Evolutionary conservation across 371 early-diverging fungal genomes (phyloP), one percentile per base, ranked within the genome.

Genomic region (Apophysomyces variabilis): DNA sequence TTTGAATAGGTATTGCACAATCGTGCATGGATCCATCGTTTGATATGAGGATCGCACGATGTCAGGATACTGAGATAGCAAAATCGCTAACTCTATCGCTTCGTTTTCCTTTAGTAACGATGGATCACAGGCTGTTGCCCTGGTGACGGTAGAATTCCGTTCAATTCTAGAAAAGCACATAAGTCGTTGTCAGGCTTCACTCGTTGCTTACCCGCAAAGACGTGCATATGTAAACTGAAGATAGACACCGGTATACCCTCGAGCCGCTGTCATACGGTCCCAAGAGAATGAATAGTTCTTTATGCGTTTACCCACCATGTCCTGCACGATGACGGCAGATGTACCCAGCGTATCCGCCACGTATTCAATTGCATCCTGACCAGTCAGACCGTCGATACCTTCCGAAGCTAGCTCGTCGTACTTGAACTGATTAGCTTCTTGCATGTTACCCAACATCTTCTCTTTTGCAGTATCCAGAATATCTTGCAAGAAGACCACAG

Each of bases 221-320:
- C 97, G 92, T 5, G 96, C 91, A 77, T 96, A 89, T 18, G 97
- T 92, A 71, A 91, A 99, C 79, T 99, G 99, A 3, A 99, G 79
- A 76, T 95, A 99, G 12, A 97, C 93, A 0, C 99, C 99, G 5
- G 99, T 99, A 73, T 96, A 93, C 38, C 98, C 99, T 62, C 92
- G 93, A 54, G 94, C 92, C 58, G 90, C 87, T 39, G 95, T 88
- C 90, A 97, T 96, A 60, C 96, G 87, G 66, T 90, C 86, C 93
- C 95, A 95, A 68, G 92, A 86, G 79, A 99, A 98, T 36, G 89
- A 87, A 72, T 99, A 99, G 68, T 96, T 96, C 75, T 96, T 97
- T 56, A 89, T 78, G 21, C 99, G 87, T 64, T 91, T 90, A 13
- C 96, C 93, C 38, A 83, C 75, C 87, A 99, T 94, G 74, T 99